These are phyloP conservation scores for Syncephalastrum monosporum DNA, from an alignment of 371 early-diverging fungal genomes.

Conservation along the genomic window DNA sequence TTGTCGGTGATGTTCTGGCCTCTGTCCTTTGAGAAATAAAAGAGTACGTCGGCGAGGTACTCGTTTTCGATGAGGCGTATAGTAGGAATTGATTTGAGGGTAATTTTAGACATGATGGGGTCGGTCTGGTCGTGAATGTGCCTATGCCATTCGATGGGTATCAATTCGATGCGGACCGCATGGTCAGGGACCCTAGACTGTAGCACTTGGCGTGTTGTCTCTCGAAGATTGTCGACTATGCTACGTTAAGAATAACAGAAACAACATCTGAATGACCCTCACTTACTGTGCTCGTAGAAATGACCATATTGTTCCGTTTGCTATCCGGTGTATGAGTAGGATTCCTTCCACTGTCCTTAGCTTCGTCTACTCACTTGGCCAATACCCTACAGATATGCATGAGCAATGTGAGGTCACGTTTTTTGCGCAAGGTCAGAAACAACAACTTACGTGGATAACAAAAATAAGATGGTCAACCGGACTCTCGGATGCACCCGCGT, in stretches of 20 bases:
- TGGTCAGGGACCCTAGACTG: slow-evolving; percentile 53
- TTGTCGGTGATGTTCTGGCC: slow-evolving; percentile 59
- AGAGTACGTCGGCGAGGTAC: slow-evolving; percentile 66
- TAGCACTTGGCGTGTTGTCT: slow-evolving; percentile 53
- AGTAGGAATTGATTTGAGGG: slow-evolving; percentile 65
- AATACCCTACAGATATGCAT: slow-evolving; percentile 48
- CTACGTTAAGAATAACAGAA: not conserved
- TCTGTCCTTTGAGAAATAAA: slow-evolving; percentile 55
- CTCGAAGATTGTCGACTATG: slow-evolving; percentile 53
- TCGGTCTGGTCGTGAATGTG: slow-evolving; percentile 59
- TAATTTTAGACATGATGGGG: slow-evolving; percentile 48
- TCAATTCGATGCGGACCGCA: slow-evolving; percentile 47
- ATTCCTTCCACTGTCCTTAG: not conserved
- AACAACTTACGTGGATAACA: slow-evolving; percentile 55
- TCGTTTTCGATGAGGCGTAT: slow-evolving; percentile 68
- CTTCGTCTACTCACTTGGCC: slow-evolving; percentile 45
- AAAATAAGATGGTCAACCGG: slow-evolving; percentile 52
- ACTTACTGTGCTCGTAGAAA: slow-evolving; percentile 53
- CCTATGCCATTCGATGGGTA: slow-evolving; percentile 55
- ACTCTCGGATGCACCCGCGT: slow-evolving; percentile 22
- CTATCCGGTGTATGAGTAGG: slow-evolving; percentile 16
- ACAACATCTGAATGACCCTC: not conserved
- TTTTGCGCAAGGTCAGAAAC: not conserved
- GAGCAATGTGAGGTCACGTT: not conserved
- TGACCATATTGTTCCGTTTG: slow-evolving; percentile 61